Evolutionary conservation across 805 yeast genomes (phyloP), one percentile per base, ranked within the genome.

Genomic region (Suhomyces tanzawaensis): DNA sequence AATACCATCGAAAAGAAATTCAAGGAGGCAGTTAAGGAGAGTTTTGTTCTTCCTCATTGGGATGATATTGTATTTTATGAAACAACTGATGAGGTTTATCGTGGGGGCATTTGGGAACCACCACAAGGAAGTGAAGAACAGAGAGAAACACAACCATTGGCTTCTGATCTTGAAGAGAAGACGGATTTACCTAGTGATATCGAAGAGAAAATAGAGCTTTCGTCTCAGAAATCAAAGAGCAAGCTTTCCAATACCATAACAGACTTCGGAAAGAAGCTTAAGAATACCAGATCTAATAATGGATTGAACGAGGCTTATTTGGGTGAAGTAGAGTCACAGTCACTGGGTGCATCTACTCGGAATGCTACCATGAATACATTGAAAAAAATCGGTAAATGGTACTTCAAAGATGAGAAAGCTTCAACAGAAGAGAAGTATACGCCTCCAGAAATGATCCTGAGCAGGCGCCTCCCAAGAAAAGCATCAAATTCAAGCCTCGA

Each of bases 91-190:
- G 95, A 87, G 46, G 60, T 87, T 11, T 93, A 80, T 58, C 75
- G 96, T 46, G 99, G 96, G 35, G 99, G 99, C 13, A 79, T 91
- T 17, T 91, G 98, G 98, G 89, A 83, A 46, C 68, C 69, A 16
- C 39, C 60, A 8, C 1, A 52, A 67, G 31, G 48, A 53, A 18
- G 4, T 19, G 15, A 23, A 11, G 14, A 9, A 9, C 12, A 9
- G 14, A 5, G 6, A 21, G 27, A 35, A 4, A 16, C 6, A 12
- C n/a, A 15, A 14, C 7, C 5, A 15, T 4, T 18, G 21, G 28
- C 19, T 3, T 5, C 23, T 9, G 30, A 28, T 3, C 3, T 13
- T 9, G 18, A 19, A 7, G 11, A 21, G 9, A 28, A 29, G 4
- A 14, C 32, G 37, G 2, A 21, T 5, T n/a, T n/a, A 13, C 15